phyloP scores from a whole-genome alignment of 208 protist genomes.

The Herpetomonas muscarum region DNA sequence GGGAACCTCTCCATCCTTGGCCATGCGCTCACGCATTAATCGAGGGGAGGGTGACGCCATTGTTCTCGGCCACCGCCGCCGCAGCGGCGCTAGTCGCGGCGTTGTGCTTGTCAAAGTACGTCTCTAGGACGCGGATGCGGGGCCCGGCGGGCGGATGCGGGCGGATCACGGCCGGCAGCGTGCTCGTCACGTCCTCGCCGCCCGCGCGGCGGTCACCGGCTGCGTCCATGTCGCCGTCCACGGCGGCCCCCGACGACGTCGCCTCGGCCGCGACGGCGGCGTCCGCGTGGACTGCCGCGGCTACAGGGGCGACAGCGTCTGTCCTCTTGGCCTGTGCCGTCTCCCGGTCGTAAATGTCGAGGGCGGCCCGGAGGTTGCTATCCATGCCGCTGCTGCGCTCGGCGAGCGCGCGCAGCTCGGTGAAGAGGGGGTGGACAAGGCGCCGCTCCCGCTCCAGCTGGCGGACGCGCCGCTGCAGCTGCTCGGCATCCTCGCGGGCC shows the following conservation, averaged over 20 bases:
- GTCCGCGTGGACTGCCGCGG: background rate
- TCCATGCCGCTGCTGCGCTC: conserved; percentile 46
- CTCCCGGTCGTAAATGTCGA: conserved; percentile 53
- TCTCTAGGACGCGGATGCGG: background rate
- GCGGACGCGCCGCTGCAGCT: conserved; percentile 48
- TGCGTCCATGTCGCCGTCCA: conserved; percentile 8
- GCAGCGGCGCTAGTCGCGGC: background rate
- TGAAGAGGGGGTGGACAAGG: conserved; percentile 62
- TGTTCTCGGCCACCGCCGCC: background rate
- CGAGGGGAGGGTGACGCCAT: background rate
- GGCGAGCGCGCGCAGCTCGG: conserved; percentile 56
- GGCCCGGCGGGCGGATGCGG: background rate
- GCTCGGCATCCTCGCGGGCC: conserved; percentile 74
- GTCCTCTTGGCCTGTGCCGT: conserved; percentile 7
- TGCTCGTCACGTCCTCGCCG: background rate
- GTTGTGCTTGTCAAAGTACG: conserved; percentile 1
- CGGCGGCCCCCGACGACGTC: background rate
- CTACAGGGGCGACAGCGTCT: background rate
- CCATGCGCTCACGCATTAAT: too few species aligned
- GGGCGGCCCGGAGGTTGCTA: conserved; percentile 34
- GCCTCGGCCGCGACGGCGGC: background rate
- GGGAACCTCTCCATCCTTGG: too few species aligned
- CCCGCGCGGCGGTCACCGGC: background rate
- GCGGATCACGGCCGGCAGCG: background rate
- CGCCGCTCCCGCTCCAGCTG: conserved; percentile 50